Base-by-base conservation (phyloP, 352 stramenopile species). In the Globisporangium echinulatum region DNA sequence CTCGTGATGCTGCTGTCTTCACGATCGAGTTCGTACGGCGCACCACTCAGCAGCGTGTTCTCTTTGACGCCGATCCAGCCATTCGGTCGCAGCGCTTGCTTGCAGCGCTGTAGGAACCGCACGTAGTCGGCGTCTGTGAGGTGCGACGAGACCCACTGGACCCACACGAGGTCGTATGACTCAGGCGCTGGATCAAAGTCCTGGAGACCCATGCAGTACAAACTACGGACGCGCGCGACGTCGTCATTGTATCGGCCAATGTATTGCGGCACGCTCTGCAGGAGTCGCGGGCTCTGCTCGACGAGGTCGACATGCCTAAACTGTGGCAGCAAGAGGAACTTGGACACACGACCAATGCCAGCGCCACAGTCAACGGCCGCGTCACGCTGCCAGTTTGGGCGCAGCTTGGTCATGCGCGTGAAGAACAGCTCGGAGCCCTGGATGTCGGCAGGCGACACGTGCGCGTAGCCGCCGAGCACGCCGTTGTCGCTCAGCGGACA, bases 71-170 rank as follows among this genome's bases (percentile, higher is more conserved):
- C 75, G 42, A 89, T 86, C 58, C 81, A 87, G 15, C 77, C 77
- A 44, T 79, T 70, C 0, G 79, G 68, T 8, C 63, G 77, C 7
- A 89, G 68, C n/a, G 76, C 74, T n/a, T 64, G 58, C 57, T 85
- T 83, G 72, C 92, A 98, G 54, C 93, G 72, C 62, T 85, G 80
- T 38, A 99, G 71, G 64, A 98, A 98, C 37, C 71, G 62, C 46
- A 98, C 82, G 40, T 97, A 90, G 71, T 99, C 96, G 14, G 91
- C 64, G 71, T 99, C 96, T 2, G 91, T 98, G 40, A 99, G 72
- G 72, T 99, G 96, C 42, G 89, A 86, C 14, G 97, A 81, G 49
- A 97, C 90, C 96, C 96, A 99, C 73, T 99, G 96, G 63, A 98
- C 88, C 94, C 96, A 99, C 63, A 99, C 92, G 53, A 98, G 77